These are phyloP conservation scores for Penicillium sp. DNA, from an alignment of 2,329 filamentous ascomycete genomes.

Conservation along the genomic window DNA sequence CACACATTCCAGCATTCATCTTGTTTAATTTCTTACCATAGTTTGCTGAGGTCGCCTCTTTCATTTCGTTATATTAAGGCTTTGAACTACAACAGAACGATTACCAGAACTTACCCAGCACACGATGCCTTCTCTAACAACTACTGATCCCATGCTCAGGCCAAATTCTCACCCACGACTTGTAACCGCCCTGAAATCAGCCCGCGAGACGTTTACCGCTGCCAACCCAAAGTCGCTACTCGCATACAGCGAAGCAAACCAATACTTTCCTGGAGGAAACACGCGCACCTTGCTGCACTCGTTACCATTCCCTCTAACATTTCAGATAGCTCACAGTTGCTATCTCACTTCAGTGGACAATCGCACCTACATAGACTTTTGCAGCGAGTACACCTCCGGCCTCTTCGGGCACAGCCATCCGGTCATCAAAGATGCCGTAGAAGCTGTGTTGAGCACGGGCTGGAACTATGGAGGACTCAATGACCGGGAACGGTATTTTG, in stretches of 20 bases:
- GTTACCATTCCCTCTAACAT: constrained; percentile 30
- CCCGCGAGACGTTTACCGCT: background rate
- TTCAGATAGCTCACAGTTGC: constrained; percentile 24
- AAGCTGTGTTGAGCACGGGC: constrained; percentile 45
- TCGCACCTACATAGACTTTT: constrained; percentile 53
- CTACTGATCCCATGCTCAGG: background rate
- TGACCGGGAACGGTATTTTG: constrained; percentile 50
- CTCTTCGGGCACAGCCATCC: constrained; percentile 64
- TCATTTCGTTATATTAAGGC: background rate
- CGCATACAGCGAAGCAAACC: background rate
- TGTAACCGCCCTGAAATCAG: background rate
- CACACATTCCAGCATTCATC: background rate
- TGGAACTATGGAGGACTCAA: constrained; percentile 55
- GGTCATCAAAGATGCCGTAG: constrained; percentile 49
- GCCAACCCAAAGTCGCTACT: background rate
- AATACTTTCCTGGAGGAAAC: constrained; percentile 19
- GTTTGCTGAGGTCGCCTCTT: background rate
- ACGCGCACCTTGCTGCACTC: constrained; percentile 23
- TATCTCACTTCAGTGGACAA: constrained; percentile 31
- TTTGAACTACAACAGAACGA: background rate
- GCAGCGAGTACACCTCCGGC: constrained; percentile 62
- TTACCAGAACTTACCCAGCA: background rate
- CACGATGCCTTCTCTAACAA: background rate
- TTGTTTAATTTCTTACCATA: background rate
- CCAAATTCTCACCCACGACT: background rate